phyloP scores from a whole-genome alignment of 768 basidiomycete species.

The Boletus rex-veris region DNA sequence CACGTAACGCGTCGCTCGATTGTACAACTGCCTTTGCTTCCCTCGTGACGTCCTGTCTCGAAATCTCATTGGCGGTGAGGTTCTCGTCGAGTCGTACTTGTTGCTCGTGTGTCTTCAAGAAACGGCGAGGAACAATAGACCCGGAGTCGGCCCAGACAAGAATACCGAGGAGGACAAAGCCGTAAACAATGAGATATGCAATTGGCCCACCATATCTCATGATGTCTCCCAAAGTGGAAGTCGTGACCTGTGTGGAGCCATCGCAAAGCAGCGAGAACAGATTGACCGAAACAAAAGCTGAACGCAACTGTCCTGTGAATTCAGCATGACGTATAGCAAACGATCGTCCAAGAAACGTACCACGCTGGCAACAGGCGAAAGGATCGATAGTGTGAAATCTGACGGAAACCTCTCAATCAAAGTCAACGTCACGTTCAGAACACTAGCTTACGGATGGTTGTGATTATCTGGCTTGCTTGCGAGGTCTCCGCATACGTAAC shows the following conservation, averaged over 20 bases:
- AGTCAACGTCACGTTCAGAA: background rate
- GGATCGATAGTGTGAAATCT: conserved; percentile 65
- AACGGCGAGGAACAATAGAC: conserved; percentile 43
- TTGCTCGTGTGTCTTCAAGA: conserved; percentile 23
- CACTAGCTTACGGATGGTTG: conserved; percentile 47
- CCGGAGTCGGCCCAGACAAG: conserved; percentile 76
- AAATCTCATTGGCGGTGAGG: conserved; percentile 12
- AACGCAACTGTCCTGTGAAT: conserved; percentile 45
- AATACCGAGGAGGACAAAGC: conserved; percentile 54
- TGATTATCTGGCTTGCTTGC: conserved; percentile 50
- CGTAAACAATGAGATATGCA: conserved; percentile 62
- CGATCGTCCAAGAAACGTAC: conserved; percentile 38
- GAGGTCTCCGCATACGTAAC: conserved; percentile 69
- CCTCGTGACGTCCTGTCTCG: conserved; percentile 48
- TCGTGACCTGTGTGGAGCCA: conserved; percentile 45
- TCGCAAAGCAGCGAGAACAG: conserved; percentile 72
- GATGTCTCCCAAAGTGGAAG: conserved; percentile 50
- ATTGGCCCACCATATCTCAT: conserved; percentile 72
- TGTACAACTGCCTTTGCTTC: conserved; percentile 48
- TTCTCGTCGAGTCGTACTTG: conserved; percentile 10
- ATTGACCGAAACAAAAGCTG: conserved; percentile 73
- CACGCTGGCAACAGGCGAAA: conserved; percentile 66
- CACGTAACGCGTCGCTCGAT: conserved; percentile 57
- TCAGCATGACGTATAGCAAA: background rate
- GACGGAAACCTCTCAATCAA: background rate